phyloP scores from a whole-genome alignment of 352 stramenopile species.

The Aphanomyces euteiches region DNA sequence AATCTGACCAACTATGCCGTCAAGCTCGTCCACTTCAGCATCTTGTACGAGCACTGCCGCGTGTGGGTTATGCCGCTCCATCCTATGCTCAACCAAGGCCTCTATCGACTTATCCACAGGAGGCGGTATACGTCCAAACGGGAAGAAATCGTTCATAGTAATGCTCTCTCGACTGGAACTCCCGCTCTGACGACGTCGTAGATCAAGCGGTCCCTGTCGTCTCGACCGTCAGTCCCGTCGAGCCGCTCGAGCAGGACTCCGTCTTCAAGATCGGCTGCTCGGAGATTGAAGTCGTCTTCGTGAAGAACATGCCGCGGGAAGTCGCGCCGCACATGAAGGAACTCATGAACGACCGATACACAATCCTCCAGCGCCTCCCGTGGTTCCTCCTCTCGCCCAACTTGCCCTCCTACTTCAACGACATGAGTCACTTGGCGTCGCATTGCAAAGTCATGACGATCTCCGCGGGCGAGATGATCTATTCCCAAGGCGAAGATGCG shows the following conservation, averaged over 20 bases:
- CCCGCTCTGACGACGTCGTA: not conserved
- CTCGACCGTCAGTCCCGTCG: not conserved
- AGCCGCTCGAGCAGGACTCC: not conserved
- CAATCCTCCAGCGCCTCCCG: slow-evolving; percentile 4
- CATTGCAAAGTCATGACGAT: slow-evolving; percentile 10
- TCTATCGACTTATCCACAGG: slow-evolving; percentile 22
- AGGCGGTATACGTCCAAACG: not conserved
- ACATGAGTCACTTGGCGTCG: slow-evolving; percentile 10
- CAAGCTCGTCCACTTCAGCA: slow-evolving; percentile 23
- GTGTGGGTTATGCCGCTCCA: slow-evolving; percentile 18
- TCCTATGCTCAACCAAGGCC: slow-evolving; percentile 23
- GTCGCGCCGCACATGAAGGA: slow-evolving; percentile 11
- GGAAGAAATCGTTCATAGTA: not conserved
- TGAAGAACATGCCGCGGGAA: not conserved
- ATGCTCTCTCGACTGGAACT: not conserved
- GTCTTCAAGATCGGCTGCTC: slow-evolving; percentile 20
- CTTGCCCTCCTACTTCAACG: not conserved
- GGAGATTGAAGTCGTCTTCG: slow-evolving; percentile 19
- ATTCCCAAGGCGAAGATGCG: slow-evolving; percentile 15
- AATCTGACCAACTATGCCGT: slow-evolving; percentile 9
- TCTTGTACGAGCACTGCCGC: slow-evolving; percentile 3
- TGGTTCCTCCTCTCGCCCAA: slow-evolving; percentile 18
- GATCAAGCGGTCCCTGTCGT: not conserved
- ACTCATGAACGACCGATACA: slow-evolving; percentile 16
- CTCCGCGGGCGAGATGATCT: slow-evolving; percentile 18